A percentile compares a stretch with the other conserved stretches of the same genome.
These are phyloP conservation scores for Sordariomycetes sp. DNA, from an alignment of 2,329 filamentous ascomycete genomes.

Conservation along the genomic window DNA sequence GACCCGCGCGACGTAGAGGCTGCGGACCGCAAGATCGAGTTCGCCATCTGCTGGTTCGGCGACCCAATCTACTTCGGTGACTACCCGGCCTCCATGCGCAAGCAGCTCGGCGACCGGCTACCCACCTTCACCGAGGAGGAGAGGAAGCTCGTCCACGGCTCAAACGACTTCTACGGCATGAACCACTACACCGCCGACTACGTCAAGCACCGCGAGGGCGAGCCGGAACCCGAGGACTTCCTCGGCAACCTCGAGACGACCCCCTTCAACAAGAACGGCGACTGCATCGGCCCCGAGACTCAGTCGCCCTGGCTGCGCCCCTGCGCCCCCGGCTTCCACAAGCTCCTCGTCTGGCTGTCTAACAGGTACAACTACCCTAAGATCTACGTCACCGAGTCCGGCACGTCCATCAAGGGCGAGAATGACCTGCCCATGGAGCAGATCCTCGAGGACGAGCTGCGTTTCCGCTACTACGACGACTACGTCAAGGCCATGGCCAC, in stretches of 20 bases:
- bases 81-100: constrained; percentile 76
- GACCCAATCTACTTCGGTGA: constrained; percentile 80
- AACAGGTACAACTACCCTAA: constrained; percentile 66
- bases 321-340: constrained; percentile 66
- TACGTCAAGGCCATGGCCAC: constrained; percentile 72
- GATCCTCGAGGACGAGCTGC: constrained; percentile 74
- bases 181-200: constrained; percentile 91
- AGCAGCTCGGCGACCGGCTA: constrained; percentile 70
- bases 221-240: constrained; percentile 56
- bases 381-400: constrained; percentile 86
- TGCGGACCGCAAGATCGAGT: constrained; percentile 73
- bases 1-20: constrained; percentile 70
- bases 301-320: constrained; percentile 76
- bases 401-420: constrained; percentile 75
- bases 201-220: constrained; percentile 60
- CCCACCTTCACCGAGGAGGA: constrained; percentile 69
- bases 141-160: constrained; percentile 64
- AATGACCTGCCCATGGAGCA: constrained; percentile 62
- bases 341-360: constrained; percentile 68
- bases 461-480: constrained; percentile 66
- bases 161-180: constrained; percentile 91
- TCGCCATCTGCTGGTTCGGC: constrained; percentile 80
- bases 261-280: constrained; percentile 61
- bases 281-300: constrained; percentile 71
- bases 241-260: constrained; percentile 67